Base-by-base conservation (phyloP, 805 yeast species). In the Saturnispora sekii region DNA sequence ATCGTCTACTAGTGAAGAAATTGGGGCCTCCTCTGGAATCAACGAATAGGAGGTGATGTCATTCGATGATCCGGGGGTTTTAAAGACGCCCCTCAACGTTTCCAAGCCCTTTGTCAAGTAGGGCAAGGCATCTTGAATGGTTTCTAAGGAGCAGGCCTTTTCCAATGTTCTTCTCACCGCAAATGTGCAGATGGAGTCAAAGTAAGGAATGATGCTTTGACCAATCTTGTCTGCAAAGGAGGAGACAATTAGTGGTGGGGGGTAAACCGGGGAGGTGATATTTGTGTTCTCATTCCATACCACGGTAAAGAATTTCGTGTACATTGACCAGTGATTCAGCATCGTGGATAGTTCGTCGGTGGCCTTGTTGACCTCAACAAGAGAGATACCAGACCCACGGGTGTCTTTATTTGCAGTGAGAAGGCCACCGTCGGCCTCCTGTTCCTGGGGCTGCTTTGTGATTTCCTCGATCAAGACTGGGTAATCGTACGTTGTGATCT, bases 1-100 rank as follows among this genome's bases (percentile, higher is more conserved):
- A 59, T 93, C 98, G 55, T 93, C 98, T 18, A 89, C 77, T 17
- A 86, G 79, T 0, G 97, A 86, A 0, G 94, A 77, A 4, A 83
- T 76, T 2, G 89, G 90, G 5, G 80, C 68, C 29, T 73, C 79
- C 35, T 75, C 79, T 2, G 80, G 77, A 31, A 67, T 57, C 4
- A 59, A 38, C 2, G 59, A 50, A 11, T 48, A 42, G 17, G 58
- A 42, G 2, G 60, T 50, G 14, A 53, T 51, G 10, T 38, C 51
- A 35, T 35, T 49, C 3, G 59, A 43, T 14, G 48, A 41, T 1
- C 36, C 45, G 10, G 51, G 34, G 4, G 57, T 50, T 42, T 56
- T 54, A 6, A 56, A 51, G 2, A 53, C 46, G 14, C 44, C 17
- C 2, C 58, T 40, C 16, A 64, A 41, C 41, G 53, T 58, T 44